Conservation (phyloP, 2,329 filamentous ascomycete genomes). For the Dactylellina leptospora region DNA sequence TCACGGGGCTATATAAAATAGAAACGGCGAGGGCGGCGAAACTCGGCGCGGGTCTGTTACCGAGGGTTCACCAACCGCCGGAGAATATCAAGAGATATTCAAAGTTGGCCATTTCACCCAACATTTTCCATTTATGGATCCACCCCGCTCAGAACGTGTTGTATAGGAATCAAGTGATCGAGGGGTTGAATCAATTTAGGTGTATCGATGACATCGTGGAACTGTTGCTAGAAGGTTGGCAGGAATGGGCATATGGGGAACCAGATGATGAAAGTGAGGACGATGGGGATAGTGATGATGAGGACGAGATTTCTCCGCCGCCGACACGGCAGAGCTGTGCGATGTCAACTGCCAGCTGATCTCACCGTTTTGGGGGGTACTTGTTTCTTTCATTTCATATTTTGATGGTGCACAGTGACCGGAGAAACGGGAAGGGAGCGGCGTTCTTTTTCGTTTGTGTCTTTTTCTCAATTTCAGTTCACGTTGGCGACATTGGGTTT, state of each 20-base stretch:
- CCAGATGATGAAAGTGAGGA: not conserved
- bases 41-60: constrained; percentile 20
- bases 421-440: constrained; percentile 10
- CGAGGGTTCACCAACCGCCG: constrained; percentile 25
- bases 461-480: constrained; percentile 10
- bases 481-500: not conserved
- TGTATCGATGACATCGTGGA: constrained; percentile 50
- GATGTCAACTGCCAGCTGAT: not conserved
- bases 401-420: constrained; percentile 17
- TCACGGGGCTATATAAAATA: constrained; percentile 28
- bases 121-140: constrained; percentile 52
- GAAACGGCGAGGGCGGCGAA: constrained; percentile 40
- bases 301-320: constrained; percentile 9
- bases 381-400: constrained; percentile 4
- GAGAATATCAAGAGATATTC: constrained; percentile 41
- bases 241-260: constrained; percentile 43
- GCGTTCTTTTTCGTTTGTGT: constrained; percentile 29
- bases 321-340: not conserved
- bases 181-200: constrained; percentile 44
- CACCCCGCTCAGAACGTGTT: constrained; percentile 48
- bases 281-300: constrained; percentile 14
- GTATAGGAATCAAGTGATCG: constrained; percentile 44
- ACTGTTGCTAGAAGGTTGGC: constrained; percentile 38
- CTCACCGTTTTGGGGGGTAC: not conserved
- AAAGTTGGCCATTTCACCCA: constrained; percentile 44